Percentiles rank a stretch among this genome's conserved stretches.
Evolutionary conservation across 805 yeast genomes (phyloP).

Genomic region (Saccharomycopsis sp.): DNA sequence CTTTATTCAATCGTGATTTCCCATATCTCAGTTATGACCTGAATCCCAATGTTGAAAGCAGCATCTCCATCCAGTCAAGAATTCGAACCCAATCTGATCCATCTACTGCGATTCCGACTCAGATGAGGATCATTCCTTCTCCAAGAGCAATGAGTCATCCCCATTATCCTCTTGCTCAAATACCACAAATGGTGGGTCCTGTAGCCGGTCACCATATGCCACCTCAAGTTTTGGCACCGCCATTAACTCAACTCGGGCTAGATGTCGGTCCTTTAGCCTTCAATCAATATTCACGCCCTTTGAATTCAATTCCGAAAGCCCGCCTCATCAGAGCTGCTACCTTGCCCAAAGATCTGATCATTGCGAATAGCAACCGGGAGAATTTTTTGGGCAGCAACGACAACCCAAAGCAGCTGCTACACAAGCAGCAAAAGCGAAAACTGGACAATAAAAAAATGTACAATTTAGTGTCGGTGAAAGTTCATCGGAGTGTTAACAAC

Average conservation of each 20-base stretch:
- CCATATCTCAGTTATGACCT: background rate
- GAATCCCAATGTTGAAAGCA: background rate
- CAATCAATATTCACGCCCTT: background rate
- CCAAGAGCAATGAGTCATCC: background rate
- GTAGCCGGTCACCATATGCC: background rate
- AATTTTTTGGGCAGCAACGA: background rate
- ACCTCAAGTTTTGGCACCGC: too few relatives aligned
- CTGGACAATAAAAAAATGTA: background rate
- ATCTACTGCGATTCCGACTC: background rate
- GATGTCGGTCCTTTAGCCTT: background rate
- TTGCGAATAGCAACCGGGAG: background rate
- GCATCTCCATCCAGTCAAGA: background rate
- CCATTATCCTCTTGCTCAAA: background rate
- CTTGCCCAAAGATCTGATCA: background rate
- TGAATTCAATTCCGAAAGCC: background rate
- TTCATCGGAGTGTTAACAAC: conserved; percentile 22
- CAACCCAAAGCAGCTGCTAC: background rate
- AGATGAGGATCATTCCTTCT: background rate
- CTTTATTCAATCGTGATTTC: background rate
- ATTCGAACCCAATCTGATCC: background rate
- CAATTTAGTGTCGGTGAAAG: background rate
- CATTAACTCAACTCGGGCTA: background rate
- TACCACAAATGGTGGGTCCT: background rate
- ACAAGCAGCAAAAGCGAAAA: background rate
- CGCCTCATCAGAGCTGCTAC: background rate